phyloP scores from a whole-genome alignment of 2,329 filamentous ascomycete genomes.

The Aaosphaeria arxii region DNA sequence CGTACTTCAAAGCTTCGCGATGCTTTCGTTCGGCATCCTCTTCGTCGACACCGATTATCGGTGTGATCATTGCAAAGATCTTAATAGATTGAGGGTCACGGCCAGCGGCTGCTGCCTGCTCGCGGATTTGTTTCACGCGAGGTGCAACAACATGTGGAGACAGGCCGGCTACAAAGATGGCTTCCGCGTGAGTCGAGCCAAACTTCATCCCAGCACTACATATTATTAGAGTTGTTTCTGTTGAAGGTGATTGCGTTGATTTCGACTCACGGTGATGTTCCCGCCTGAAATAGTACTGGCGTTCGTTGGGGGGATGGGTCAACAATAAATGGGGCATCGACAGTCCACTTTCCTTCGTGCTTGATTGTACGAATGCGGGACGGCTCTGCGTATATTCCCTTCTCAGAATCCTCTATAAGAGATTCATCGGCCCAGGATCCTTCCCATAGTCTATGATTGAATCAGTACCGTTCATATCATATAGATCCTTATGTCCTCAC shows the following conservation, averaged over 20 bases:
- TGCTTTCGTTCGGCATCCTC: slow-evolving; percentile 64
- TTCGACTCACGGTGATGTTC: slow-evolving; percentile 51
- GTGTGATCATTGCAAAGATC: slow-evolving; percentile 62
- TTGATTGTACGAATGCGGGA: slow-evolving; percentile 60
- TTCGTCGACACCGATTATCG: slow-evolving; percentile 61
- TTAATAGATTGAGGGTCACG: slow-evolving; percentile 61
- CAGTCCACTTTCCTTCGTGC: slow-evolving; percentile 50
- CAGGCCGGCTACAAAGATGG: slow-evolving; percentile 64
- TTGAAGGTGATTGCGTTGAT: not conserved
- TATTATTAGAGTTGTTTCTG: not conserved
- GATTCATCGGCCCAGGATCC: slow-evolving; percentile 64
- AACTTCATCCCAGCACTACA: slow-evolving; percentile 59
- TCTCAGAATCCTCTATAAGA: slow-evolving; percentile 55
- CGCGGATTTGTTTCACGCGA: slow-evolving; percentile 59
- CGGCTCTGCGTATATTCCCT: slow-evolving; percentile 57
- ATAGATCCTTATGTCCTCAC: slow-evolving; percentile 12
- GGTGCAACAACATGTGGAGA: slow-evolving; percentile 57
- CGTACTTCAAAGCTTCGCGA: slow-evolving; percentile 56
- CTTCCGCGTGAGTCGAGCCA: slow-evolving; percentile 66
- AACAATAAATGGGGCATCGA: slow-evolving; percentile 64
- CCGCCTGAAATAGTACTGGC: slow-evolving; percentile 65
- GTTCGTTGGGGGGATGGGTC: slow-evolving; percentile 66
- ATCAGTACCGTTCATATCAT: not conserved
- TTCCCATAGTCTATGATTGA: slow-evolving; percentile 47
- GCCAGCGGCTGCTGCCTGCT: slow-evolving; percentile 51